Percentiles rank a stretch among this genome's conserved stretches.
These are phyloP conservation scores for Nidularia sp. DNA, from an alignment of 768 basidiomycete species.

Conservation along the genomic window DNA sequence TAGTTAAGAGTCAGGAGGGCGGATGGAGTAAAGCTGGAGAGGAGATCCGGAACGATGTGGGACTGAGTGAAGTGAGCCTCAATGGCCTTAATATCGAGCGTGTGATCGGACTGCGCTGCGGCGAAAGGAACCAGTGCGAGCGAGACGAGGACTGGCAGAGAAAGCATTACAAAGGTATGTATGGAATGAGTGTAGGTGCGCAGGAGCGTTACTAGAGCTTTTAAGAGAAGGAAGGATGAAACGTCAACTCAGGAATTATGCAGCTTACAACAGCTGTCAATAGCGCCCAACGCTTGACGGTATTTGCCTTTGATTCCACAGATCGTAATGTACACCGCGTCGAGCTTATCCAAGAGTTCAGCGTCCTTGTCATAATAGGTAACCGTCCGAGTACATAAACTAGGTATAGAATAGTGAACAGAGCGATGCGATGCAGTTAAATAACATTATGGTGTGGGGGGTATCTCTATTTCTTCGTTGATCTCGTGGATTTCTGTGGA, in stretches of 20 bases:
- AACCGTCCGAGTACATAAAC: too few species aligned
- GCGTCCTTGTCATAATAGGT: too few species aligned
- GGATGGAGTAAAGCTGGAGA: conserved; percentile 56
- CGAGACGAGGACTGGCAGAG: conserved; percentile 24
- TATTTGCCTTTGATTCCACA: too few species aligned
- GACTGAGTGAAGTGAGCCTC: conserved; percentile 66
- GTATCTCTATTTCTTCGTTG: neutral
- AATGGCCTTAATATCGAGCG: conserved; percentile 50
- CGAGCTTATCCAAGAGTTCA: neutral
- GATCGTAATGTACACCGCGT: too few species aligned
- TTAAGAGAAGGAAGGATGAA: neutral
- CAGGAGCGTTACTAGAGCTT: neutral
- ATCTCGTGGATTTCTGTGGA: conserved; percentile 25
- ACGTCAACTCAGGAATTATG: too few species aligned
- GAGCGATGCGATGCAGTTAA: neutral
- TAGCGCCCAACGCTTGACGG: too few species aligned
- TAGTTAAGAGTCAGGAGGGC: conserved; percentile 56
- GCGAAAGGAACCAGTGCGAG: conserved; percentile 38
- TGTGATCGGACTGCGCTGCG: conserved; percentile 39
- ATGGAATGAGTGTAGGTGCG: neutral
- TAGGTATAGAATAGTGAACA: too few species aligned
- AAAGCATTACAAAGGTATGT: conserved; percentile 19
- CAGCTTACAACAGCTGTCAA: too few species aligned
- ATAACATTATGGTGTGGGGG: neutral
- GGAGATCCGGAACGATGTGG: conserved; percentile 56